Percentiles rank a stretch among this genome's conserved stretches.
phyloP scores from a whole-genome alignment of 768 basidiomycete species.

The Mycena epipterygia region DNA sequence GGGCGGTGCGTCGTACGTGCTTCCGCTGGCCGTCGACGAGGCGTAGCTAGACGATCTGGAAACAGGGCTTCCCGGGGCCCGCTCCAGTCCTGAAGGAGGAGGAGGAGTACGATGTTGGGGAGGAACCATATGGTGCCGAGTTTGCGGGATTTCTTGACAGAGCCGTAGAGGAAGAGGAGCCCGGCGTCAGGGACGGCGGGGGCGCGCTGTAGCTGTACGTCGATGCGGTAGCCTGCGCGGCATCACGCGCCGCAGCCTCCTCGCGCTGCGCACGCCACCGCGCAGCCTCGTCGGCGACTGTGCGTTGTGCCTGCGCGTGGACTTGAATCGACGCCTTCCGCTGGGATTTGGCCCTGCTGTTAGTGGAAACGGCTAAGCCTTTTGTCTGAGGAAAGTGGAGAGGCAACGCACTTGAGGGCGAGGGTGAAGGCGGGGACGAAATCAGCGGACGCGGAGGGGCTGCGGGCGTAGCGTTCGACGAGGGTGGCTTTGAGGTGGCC shows the following conservation, averaged over 20 bases:
- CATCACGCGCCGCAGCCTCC: not conserved
- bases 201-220: not conserved
- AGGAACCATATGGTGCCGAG: no score
- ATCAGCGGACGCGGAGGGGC: no score
- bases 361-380: not conserved
- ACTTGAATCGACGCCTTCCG: not conserved
- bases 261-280: not conserved
- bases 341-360: not conserved
- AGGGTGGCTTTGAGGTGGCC: not conserved
- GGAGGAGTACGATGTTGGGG: slow-evolving; percentile 1
- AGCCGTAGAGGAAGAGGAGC: no score
- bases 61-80: not conserved
- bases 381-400: not conserved
- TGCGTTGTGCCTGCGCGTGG: not conserved
- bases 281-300: not conserved
- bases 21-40: no score
- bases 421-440: no score
- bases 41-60: no score
- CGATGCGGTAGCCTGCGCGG: not conserved
- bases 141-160: no score
- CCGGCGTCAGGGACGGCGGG: no score
- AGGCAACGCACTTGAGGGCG: not conserved
- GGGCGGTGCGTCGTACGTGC: no score
- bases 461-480: no score
- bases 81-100: not conserved